Evolutionary conservation across 2,329 filamentous ascomycete species (phyloP), one percentile per base, ranked within the genome.

Genomic region (Pseudogymnoascus sp.): DNA sequence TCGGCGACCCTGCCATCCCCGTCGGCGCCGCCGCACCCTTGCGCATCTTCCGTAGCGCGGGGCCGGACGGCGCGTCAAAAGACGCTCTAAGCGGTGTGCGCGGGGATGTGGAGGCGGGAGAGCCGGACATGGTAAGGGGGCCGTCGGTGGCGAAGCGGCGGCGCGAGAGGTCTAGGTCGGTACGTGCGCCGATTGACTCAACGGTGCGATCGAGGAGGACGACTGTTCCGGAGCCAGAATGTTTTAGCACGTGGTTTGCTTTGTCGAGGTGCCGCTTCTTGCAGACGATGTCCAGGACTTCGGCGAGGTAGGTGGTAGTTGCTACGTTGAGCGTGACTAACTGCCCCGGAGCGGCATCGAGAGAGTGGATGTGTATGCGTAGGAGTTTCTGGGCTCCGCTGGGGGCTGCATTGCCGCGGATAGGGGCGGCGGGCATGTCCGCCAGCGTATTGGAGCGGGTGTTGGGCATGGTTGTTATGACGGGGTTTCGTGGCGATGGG

Each of bases 251-350:
- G 72, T 91, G 90, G 62, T 87, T 84, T 16, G 82, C 88, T 76
- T 92, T 91, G 72, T 94, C 91, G 0, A 94, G 78, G 63, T 90
- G 85, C 45, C 91, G 81, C 74, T 90, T 90, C 42, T 86, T 84
- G 72, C 90, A 94, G 2, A 90, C 87, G 66, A 86, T 80, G 70
- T 93, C 90, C 60, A 93, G 84, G 28, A 94, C 85, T 72, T 94
- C 90, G 45, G 88, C 89, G 49, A 94, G 84, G 72, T 92, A 94
- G 30, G 87, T 93, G 67, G 93, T 89, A 0, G 89, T 91, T 0
- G 88, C 92, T 52, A 91, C 89, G 65, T 90, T 85, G 16, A 92
- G 77, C 1, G 86, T 87, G 23, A 91, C 82, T 77, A 86, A 85
- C 69, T 88, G 87, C n/a, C 88, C 87, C 55, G 89, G 84, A 7